A percentile compares a stretch with the other conserved stretches of the same genome.
phyloP scores from a whole-genome alignment of 2,329 filamentous ascomycete genomes.

The Helotiales sp. region DNA sequence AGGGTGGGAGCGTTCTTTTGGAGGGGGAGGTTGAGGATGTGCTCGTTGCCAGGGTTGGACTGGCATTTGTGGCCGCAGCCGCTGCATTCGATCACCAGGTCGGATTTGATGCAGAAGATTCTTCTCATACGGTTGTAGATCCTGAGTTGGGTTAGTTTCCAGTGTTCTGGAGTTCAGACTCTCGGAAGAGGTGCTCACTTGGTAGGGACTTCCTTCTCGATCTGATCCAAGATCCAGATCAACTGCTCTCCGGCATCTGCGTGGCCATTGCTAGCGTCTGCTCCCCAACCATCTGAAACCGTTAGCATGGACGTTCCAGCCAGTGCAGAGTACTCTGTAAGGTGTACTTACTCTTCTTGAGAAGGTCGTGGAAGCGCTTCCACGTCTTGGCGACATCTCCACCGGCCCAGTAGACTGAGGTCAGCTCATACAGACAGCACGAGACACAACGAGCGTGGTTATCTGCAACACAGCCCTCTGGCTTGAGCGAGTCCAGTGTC shows the following conservation, averaged over 20 bases:
- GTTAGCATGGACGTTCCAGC: conserved; percentile 1
- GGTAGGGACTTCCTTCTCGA: conserved; percentile 37
- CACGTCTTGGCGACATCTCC: conserved; percentile 16
- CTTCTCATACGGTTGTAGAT: conserved; percentile 31
- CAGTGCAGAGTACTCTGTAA: not conserved
- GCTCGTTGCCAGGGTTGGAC: conserved; percentile 32
- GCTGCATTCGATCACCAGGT: conserved; percentile 33
- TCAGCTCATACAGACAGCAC: conserved; percentile 24
- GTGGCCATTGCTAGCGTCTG: conserved; percentile 32
- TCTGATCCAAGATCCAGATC: conserved; percentile 35
- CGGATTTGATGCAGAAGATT: conserved; percentile 27
- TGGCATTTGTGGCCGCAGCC: conserved; percentile 36
- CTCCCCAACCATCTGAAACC: conserved; percentile 33
- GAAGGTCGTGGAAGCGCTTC: conserved; percentile 23
- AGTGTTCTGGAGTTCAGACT: not conserved
- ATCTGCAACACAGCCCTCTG: conserved; percentile 33
- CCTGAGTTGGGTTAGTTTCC: conserved; percentile 17
- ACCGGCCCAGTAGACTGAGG: conserved; percentile 30
- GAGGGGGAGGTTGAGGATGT: conserved; percentile 37
- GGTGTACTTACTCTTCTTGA: conserved; percentile 14
- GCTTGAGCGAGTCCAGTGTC: conserved; percentile 36
- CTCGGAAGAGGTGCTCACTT: conserved; percentile 29
- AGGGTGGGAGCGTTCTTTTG: conserved; percentile 33
- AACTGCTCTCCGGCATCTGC: conserved; percentile 43
- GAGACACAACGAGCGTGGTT: conserved; percentile 14